Percentiles rank a stretch among this genome's conserved stretches.
Evolutionary conservation across 257 asterid species (phyloP).

Genomic region (Catharanthus roseus): DNA sequence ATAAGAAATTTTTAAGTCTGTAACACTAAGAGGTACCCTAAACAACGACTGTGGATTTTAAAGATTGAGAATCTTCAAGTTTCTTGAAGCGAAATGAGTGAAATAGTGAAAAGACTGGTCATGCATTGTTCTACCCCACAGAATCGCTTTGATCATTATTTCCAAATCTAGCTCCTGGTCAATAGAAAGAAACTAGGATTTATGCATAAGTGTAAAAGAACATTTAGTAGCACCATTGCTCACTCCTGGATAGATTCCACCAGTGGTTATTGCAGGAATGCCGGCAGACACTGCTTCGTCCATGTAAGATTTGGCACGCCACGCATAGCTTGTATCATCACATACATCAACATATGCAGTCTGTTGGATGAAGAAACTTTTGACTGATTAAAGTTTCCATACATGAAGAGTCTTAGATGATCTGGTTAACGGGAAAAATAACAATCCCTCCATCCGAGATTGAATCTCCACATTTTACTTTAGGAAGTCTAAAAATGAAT

Average conservation of each 20-base stretch:
- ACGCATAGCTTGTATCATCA: conserved; percentile 77
- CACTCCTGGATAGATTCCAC: conserved; percentile 98
- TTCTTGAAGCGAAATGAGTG: not conserved
- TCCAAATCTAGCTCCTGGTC: not conserved
- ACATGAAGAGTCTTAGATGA: not conserved
- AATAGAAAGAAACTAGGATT: not conserved
- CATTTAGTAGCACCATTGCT: conserved; percentile 70
- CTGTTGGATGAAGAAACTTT: conserved; percentile 35
- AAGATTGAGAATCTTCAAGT: not conserved
- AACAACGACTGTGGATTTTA: not conserved
- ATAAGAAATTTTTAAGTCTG: not conserved
- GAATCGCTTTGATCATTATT: not conserved
- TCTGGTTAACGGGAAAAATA: not conserved
- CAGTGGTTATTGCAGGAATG: conserved; percentile 84
- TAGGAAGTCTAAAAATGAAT: too few relatives aligned
- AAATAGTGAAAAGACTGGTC: not conserved
- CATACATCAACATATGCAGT: conserved; percentile 91
- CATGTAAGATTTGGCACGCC: conserved; percentile 78
- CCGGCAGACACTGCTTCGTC: conserved; percentile 59
- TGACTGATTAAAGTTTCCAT: not conserved
- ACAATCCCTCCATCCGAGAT: not conserved
- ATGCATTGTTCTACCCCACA: not conserved
- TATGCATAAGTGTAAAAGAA: conserved; percentile 23
- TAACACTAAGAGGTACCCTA: not conserved
- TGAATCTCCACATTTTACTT: not conserved